Evolutionary conservation across 2,329 filamentous ascomycete species (phyloP), one percentile per base, ranked within the genome.

Genomic region (Aspergillus eucalypticola): DNA sequence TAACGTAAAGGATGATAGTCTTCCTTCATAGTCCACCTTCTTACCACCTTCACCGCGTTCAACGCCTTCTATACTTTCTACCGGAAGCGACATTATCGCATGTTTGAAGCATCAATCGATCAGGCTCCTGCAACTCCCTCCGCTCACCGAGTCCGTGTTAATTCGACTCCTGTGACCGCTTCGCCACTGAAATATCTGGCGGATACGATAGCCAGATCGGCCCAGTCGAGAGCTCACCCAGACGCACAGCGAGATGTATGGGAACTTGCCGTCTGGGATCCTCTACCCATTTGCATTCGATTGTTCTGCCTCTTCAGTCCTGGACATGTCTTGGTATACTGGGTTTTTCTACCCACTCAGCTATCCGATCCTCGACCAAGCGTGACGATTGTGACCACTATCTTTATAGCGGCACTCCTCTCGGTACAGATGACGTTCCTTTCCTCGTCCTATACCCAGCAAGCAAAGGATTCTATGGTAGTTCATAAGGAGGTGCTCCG

Each of bases 221-320:
- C 92, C n/a, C 87, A 93, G 65, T 88, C 90, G 25, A 87, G 92
- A 71, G 90, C 92, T 27, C 90, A 97, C 76, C 91, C 94, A 0
- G 71, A 76, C 65, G 86, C 88, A 59, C 84, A 85, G 25, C 85
- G 89, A 10, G 93, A 99, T 75, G 95, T 99, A 8, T 99, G 95
- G 95, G 93, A 99, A 76, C 79, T 99, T 53, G 86, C 89, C 1
- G 84, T 98, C 6, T 99, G 95, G 95, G 93, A 98, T 73, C 95
- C 96, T 35, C 84, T 94, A 50, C 92, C 93, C 2, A 83, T 96
- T 38, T 92, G 88, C 49, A 78, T 98, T 56, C 87, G 88, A 39
- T 80, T 98, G 2, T 92, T 97, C 72, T 95, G 91, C 68, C 81
- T 95, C 42, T 98, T 99, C 79, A 96, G 93, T 69, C 95, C 95